Evolutionary conservation across 148 eudicot genomes (phyloP), one percentile per base, ranked within the genome.

Genomic region (Agrostemma githago): DNA sequence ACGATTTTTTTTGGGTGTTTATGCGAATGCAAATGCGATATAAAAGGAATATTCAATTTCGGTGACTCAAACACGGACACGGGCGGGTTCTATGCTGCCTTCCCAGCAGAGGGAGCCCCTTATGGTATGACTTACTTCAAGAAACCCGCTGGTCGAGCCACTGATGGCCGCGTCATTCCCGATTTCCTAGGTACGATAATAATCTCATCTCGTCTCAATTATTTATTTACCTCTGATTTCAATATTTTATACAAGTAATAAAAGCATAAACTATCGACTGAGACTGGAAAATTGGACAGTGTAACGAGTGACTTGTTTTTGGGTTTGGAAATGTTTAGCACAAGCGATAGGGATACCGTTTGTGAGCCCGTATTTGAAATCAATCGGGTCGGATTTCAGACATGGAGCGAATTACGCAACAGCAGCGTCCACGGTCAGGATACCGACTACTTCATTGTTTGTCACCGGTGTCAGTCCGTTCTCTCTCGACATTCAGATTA

Each of bases 391-490:
- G 8, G 89, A 92, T 77, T 92, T 41, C 68, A 87, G 81, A 71
- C 92, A 92, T 65, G 98, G 98, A 4, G 97, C 88, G 16, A 95
- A 95, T 73, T 95, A 76, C 71, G 97, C 99, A 37, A 95, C 99
- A 72, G 73, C 86, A 62, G 97, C 96, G 54, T 92, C 97, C 6
- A 84, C 97, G 0, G 92, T 90, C 6, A 86, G 83, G 16, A 74
- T 88, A 53, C 99, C 99, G 0, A 73, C 85, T 14, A 87, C 94
- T 12, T 95, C 96, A 58, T 76, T 92, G 67, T 95, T 92, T 73
- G 96, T 92, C 12, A 79, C 89, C 0, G 96, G 97, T 3, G 82
- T 90, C 19, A 95, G 99, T 79, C 99, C 97, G n/a, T 95, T 95
- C 51, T 90, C 92, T 53, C 77, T 95, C 5, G 89, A 82, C 42